Evolutionary conservation across 495 filamentous ascomycete genomes (phyloP).

Genomic region (Penicillium ochrochloron): DNA sequence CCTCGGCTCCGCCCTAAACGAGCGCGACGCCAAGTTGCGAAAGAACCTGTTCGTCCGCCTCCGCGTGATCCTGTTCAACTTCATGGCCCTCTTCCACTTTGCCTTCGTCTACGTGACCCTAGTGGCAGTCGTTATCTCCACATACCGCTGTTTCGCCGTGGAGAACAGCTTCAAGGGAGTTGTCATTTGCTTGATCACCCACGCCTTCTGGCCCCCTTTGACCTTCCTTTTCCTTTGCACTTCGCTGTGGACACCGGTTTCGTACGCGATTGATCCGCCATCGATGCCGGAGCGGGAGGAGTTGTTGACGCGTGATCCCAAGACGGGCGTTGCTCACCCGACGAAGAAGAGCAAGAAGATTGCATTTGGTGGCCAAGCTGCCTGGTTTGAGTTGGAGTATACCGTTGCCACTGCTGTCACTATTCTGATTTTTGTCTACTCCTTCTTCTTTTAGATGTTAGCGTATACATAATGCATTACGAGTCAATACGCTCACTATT

Average conservation of each 20-base stretch:
- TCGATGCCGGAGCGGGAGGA: conserved; percentile 49
- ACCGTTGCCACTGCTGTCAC: conserved; percentile 43
- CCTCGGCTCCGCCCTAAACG: conserved; percentile 36
- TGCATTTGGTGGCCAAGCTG: conserved; percentile 44
- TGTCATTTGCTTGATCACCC: conserved; percentile 47
- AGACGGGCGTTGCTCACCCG: conserved; percentile 51
- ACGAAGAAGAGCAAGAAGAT: conserved; percentile 48
- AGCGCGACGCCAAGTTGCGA: conserved; percentile 37
- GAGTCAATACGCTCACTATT: conserved; percentile 11
- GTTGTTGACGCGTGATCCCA: conserved; percentile 44
- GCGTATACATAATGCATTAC: conserved; percentile 22
- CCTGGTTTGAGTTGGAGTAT: conserved; percentile 50
- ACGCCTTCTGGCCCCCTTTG: conserved; percentile 54
- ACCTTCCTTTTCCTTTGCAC: conserved; percentile 44
- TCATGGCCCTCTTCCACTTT: conserved; percentile 43
- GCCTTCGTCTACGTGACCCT: conserved; percentile 48
- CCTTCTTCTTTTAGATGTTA: conserved; percentile 37
- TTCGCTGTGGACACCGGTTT: conserved; percentile 45
- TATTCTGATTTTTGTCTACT: conserved; percentile 45
- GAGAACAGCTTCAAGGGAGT: conserved; percentile 32
- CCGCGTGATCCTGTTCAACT: conserved; percentile 39
- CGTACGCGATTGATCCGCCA: conserved; percentile 51
- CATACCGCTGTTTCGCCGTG: conserved; percentile 40
- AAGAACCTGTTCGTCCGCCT: conserved; percentile 38
- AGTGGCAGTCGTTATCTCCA: conserved; percentile 39